Conservation (phyloP, 2,329 filamentous ascomycete species). For the Pseudodiploospora longispora region DNA sequence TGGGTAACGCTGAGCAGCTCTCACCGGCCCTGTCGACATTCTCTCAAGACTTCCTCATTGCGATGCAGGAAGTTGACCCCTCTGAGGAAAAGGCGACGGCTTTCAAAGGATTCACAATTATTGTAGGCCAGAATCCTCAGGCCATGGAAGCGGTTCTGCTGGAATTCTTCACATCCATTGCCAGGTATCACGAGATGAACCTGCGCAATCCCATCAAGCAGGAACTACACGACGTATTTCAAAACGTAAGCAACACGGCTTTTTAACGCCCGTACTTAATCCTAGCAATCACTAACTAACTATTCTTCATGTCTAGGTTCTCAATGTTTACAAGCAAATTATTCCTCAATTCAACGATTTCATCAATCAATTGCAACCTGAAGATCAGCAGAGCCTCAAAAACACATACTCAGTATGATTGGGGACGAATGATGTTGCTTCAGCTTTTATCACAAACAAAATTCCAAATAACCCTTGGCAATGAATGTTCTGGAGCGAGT, state of each 20-base stretch:
- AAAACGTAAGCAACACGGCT: constrained; percentile 51
- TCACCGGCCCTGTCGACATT: constrained; percentile 74
- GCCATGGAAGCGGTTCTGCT: constrained; percentile 82
- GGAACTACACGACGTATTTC: constrained; percentile 64
- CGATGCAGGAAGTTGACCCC: constrained; percentile 76
- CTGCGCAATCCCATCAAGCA: constrained; percentile 53
- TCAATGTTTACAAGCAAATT: constrained; percentile 49
- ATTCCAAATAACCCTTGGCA: no score
- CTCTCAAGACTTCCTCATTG: constrained; percentile 70
- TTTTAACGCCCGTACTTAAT: not conserved
- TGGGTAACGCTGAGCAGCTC: constrained; percentile 67
- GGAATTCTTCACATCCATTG: constrained; percentile 77
- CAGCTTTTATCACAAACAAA: no score
- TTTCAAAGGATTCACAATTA: constrained; percentile 79
- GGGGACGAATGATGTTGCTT: no score
- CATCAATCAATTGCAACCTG: constrained; percentile 39
- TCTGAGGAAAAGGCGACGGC: constrained; percentile 93
- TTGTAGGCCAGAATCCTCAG: constrained; percentile 79
- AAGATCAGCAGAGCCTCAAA: constrained; percentile 42
- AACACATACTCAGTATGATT: constrained; percentile 37
- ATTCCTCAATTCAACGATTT: constrained; percentile 53
- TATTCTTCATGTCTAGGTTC: constrained; percentile 28
- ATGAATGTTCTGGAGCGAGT: no score
- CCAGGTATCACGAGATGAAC: constrained; percentile 61
- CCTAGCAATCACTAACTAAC: not conserved